These are phyloP conservation scores for Tylopilus orsonianus DNA, from an alignment of 1,284 basidiomycete genomes.

Conservation along the genomic window DNA sequence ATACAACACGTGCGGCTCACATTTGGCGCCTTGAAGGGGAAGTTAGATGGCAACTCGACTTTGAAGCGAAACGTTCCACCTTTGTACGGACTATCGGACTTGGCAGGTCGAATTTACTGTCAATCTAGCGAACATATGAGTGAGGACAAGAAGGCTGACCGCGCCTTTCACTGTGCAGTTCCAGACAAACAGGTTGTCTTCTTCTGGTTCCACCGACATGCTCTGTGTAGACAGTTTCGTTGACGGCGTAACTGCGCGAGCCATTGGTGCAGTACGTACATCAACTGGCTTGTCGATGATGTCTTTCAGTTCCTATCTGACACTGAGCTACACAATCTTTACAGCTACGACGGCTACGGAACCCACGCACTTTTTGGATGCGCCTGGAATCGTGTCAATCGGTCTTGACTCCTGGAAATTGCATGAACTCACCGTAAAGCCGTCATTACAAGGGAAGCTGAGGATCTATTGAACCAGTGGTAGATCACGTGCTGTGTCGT, in stretches of 20 bases:
- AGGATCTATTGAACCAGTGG: conserved; percentile 3
- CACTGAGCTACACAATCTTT: conserved; percentile 18
- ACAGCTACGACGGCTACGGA: conserved; percentile 4
- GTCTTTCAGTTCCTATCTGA: conserved; percentile 58
- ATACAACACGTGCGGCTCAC: conserved; percentile 43
- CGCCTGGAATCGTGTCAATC: conserved; percentile 44
- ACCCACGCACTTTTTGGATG: conserved; percentile 71
- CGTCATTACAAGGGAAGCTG: conserved; percentile 42
- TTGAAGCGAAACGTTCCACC: conserved; percentile 80
- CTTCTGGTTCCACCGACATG: conserved; percentile 61
- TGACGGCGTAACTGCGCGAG: conserved; percentile 8
- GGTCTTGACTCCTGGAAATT: conserved; percentile 5
- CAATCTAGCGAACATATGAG: conserved; percentile 5
- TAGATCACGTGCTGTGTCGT: conserved; percentile 18
- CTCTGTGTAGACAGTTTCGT: conserved; percentile 41
- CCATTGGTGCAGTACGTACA: conserved; percentile 39
- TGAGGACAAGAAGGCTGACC: conserved; percentile 45
- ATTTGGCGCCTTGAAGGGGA: conserved; percentile 87
- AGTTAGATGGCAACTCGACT: conserved; percentile 71
- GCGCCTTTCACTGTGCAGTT: conserved; percentile 74
- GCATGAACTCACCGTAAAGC: conserved; percentile 50
- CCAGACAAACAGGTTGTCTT: conserved; percentile 79
- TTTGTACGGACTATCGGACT: conserved; percentile 83
- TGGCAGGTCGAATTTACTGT: conserved; percentile 5
- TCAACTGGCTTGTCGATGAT: conserved; percentile 60